These are phyloP conservation scores for Wickerhamiella bombiphila DNA, from an alignment of 805 yeast genomes.

Conservation along the genomic window DNA sequence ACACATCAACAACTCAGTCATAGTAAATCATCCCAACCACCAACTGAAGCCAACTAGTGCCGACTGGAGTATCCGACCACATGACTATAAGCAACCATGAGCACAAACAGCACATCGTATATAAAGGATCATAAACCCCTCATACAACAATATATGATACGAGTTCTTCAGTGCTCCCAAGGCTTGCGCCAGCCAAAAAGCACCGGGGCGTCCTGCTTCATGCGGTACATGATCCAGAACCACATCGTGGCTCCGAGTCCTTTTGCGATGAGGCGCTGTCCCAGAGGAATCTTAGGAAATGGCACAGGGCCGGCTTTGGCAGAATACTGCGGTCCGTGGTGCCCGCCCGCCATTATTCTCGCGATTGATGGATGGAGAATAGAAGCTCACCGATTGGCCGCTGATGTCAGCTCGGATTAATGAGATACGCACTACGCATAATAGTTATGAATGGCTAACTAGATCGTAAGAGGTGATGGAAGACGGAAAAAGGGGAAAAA, in stretches of 20 bases:
- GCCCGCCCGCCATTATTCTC: constrained; percentile 21
- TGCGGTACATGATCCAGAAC: constrained; percentile 75
- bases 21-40: too few relatives aligned
- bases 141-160: too few relatives aligned
- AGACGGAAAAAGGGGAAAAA: too few relatives aligned
- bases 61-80: too few relatives aligned
- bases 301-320: constrained; percentile 42
- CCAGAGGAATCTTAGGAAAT: constrained; percentile 47
- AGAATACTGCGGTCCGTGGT: constrained; percentile 24
- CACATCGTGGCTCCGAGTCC: constrained; percentile 74
- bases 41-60: too few relatives aligned
- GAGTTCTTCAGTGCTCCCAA: constrained; percentile 29
- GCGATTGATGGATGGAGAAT: neutral
- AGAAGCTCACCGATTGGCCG: neutral
- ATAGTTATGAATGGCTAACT: neutral
- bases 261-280: constrained; percentile 46
- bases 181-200: constrained; percentile 28
- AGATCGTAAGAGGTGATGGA: neutral
- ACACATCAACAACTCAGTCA: too few relatives aligned
- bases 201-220: constrained; percentile 40
- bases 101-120: too few relatives aligned
- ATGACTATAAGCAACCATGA: too few relatives aligned
- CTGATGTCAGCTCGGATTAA: neutral
- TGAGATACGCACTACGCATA: too few relatives aligned
- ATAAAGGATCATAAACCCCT: too few relatives aligned